Evolutionary conservation across 345 rosid species (phyloP), one percentile per base, ranked within the genome.

Genomic region (Psidium friedrichsthalianum): DNA sequence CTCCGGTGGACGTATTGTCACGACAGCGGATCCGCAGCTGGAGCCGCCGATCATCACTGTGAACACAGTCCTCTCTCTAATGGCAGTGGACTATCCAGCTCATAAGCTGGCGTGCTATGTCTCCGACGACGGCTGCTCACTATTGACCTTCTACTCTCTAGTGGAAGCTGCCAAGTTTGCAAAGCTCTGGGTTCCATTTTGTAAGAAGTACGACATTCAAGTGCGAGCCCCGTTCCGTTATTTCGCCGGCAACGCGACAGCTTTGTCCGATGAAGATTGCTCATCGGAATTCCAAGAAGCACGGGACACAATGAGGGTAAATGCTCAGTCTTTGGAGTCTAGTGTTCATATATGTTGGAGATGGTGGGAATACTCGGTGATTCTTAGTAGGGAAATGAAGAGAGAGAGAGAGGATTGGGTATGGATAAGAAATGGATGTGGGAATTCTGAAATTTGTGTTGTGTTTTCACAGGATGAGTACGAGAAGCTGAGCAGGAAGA

Each of bases 181-280:
- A 2, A 89, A 90, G 91, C 86, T 88, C 32, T 95, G 96, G 98
- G 95, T 94, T 42, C 95, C 95, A 0, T 59, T 96, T 86, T 94
- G 98, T 86, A 88, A 90, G 87, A 92, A 92, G 89, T 87, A 94
- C 51, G 88, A 85, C 4, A 74, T 95, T 84, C 88, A 74, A 85
- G 87, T 91, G 49, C 86, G 95, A 90, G 97, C 96, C 85, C 95
- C 99, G 2, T 94, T 94, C 47, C 91, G 93, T 82, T 96, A 92
- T 86, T 95, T 96, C 59, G 27, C 87, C 4, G 49, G 51, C 78
- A 27, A 14, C 20, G 54, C 84, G 12, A 51, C 86, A 9, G 1
- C 36, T 11, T 8, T 85, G 53, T 32, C 87, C 47, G 15, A 27
- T 1, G 11, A 53, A 82, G 85, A 8, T 15, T 58, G 78, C 82